Evolutionary conservation across 768 basidiomycete genomes (phyloP).

Genomic region (Wakefieldia striispora): DNA sequence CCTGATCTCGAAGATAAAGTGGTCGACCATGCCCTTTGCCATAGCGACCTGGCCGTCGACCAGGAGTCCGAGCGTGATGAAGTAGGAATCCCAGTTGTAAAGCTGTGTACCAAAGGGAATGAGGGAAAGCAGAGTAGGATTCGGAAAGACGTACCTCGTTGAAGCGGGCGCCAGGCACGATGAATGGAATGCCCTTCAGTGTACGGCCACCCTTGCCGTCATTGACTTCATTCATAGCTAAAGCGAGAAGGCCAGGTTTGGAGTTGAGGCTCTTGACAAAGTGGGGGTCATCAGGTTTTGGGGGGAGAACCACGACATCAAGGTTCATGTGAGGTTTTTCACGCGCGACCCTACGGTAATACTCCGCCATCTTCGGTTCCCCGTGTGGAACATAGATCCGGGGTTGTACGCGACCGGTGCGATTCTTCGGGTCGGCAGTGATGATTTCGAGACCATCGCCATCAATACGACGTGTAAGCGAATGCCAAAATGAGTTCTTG

Average conservation of each 20-base stretch:
- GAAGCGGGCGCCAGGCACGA: conserved; percentile 94
- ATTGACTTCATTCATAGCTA: conserved; percentile 92
- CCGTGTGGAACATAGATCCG: conserved; percentile 94
- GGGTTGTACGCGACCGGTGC: conserved; percentile 84
- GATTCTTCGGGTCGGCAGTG: conserved; percentile 97
- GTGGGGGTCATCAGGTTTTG: conserved; percentile 78
- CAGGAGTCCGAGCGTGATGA: conserved; percentile 88
- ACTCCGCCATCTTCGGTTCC: conserved; percentile 92
- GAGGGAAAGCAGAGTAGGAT: conserved; percentile 2
- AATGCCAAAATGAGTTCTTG: conserved; percentile 97
- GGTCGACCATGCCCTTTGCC: conserved; percentile 98
- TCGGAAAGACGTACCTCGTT: conserved; percentile 66
- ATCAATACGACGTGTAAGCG: conserved; percentile 93
- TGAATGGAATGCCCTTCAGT: conserved; percentile 92
- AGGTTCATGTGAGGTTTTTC: conserved; percentile 94
- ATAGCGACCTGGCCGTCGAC: conserved; percentile 92
- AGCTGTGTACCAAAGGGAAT: conserved; percentile 46
- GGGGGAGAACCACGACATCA: conserved; percentile 87
- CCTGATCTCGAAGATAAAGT: conserved; percentile 98
- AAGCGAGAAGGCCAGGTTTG: conserved; percentile 89
- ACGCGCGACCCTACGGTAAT: conserved; percentile 86
- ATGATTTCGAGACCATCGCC: conserved; percentile 97
- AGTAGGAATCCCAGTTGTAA: conserved; percentile 96
- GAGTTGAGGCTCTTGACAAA: conserved; percentile 93
- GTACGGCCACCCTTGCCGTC: conserved; percentile 76